Conservation (phyloP, 2,329 filamentous ascomycete genomes). For the Pyrenochaeta sp. region DNA sequence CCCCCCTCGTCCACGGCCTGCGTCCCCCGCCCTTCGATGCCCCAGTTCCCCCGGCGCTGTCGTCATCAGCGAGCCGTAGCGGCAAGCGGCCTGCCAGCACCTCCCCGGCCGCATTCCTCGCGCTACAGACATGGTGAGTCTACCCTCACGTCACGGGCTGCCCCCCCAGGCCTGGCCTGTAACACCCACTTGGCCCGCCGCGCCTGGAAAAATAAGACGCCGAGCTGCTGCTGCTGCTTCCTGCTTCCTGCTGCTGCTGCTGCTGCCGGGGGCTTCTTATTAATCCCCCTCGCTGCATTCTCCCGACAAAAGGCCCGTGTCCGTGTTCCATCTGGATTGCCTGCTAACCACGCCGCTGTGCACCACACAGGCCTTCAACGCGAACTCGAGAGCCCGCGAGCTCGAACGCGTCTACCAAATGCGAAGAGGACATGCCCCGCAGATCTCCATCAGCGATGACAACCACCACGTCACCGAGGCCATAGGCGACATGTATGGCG, state of each 20-base stretch:
- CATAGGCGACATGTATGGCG: slow-evolving; percentile 89
- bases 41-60: slow-evolving; percentile 11
- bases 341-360: slow-evolving; percentile 37
- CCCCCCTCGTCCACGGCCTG: slow-evolving; percentile 11
- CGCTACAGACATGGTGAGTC: slow-evolving; percentile 34
- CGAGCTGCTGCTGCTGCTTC: background rate
- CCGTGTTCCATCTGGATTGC: slow-evolving; percentile 11
- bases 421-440: slow-evolving; percentile 66
- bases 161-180: background rate
- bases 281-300: slow-evolving; percentile 5
- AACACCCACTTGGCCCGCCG: background rate
- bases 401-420: slow-evolving; percentile 59
- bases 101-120: slow-evolving; percentile 22
- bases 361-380: slow-evolving; percentile 45
- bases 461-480: slow-evolving; percentile 94
- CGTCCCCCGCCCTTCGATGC: slow-evolving; percentile 18
- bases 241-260: background rate
- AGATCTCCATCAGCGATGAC: slow-evolving; percentile 81
- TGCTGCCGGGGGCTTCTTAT: background rate
- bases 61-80: slow-evolving; percentile 23
- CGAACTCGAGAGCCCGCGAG: slow-evolving; percentile 49
- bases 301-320: slow-evolving; percentile 13
- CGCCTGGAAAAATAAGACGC: background rate
- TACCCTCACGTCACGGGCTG: slow-evolving; percentile 5
- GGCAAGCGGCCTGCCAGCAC: slow-evolving; percentile 18